Conservation (phyloP, 2,329 filamentous ascomycete genomes). For the Fusarium mangiferae region DNA sequence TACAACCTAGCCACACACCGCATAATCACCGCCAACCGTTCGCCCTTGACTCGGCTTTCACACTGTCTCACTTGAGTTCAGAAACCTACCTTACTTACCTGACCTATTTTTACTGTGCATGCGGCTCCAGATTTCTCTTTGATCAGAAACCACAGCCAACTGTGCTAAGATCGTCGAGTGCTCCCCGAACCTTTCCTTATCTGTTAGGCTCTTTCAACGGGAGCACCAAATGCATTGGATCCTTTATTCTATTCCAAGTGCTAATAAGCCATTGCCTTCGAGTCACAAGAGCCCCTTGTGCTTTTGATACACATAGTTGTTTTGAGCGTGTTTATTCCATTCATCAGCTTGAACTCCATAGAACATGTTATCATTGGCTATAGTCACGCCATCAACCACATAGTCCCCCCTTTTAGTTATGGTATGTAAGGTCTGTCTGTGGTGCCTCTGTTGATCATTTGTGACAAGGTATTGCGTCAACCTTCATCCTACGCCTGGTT, state of each 20-base stretch:
- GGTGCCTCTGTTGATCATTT: not conserved
- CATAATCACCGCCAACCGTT: conserved; percentile 9
- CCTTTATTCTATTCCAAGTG: not conserved
- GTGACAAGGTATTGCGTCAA: conserved; percentile 1
- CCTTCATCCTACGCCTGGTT: not conserved
- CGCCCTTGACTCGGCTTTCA: conserved; percentile 30
- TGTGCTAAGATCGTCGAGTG: not conserved
- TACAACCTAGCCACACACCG: conserved; percentile 25
- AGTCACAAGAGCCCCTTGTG: conserved; percentile 1
- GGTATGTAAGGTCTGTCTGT: not conserved
- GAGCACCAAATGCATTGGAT: not conserved
- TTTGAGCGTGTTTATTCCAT: not conserved
- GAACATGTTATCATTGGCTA: not conserved
- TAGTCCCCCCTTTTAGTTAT: not conserved
- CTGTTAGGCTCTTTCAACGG: conserved; percentile 6
- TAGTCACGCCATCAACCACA: not conserved
- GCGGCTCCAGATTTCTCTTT: conserved; percentile 2
- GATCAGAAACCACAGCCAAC: not conserved
- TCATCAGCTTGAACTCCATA: not conserved
- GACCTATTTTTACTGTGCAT: not conserved
- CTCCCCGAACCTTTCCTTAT: not conserved
- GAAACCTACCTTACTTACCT: not conserved
- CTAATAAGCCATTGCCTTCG: not conserved
- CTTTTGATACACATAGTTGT: not conserved
- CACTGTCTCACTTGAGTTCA: conserved; percentile 12